Conservation (phyloP, 1,284 basidiomycete species). For the Vanrija sp. region DNA sequence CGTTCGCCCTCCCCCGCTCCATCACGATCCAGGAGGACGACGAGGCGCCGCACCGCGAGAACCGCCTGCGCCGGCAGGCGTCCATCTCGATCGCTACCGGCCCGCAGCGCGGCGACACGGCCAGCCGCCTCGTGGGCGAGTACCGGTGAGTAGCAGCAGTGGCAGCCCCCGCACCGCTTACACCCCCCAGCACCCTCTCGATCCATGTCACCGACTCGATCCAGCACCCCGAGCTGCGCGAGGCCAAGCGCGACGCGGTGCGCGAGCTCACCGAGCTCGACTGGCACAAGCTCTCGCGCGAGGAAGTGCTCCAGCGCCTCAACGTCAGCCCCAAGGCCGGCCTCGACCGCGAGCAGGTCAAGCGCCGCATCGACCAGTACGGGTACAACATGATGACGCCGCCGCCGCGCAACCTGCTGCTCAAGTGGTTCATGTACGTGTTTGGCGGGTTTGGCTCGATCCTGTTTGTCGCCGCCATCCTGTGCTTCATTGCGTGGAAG, state of each 20-base stretch:
- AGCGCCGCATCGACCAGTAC: slow-evolving; percentile 50
- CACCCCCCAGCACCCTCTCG: slow-evolving; percentile 35
- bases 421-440: slow-evolving; percentile 51
- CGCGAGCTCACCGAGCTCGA: slow-evolving; percentile 51
- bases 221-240: slow-evolving; percentile 5
- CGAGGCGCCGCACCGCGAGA: slow-evolving; percentile 12
- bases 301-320: slow-evolving; percentile 56
- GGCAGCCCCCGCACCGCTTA: background rate
- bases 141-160: slow-evolving; percentile 27
- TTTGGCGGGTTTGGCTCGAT: slow-evolving; percentile 59
- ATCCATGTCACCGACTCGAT: slow-evolving; percentile 44
- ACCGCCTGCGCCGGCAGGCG: slow-evolving; percentile 23
- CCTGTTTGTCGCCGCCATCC: slow-evolving; percentile 54
- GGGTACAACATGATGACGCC: slow-evolving; percentile 50
- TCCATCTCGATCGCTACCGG: slow-evolving; percentile 19
- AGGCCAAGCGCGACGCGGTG: slow-evolving; percentile 19
- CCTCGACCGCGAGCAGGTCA: slow-evolving; percentile 55
- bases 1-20: slow-evolving; percentile 13
- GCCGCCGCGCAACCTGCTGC: slow-evolving; percentile 42
- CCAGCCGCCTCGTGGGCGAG: slow-evolving; percentile 35
- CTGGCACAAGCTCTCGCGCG: slow-evolving; percentile 55
- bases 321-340: slow-evolving; percentile 54
- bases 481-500: slow-evolving; percentile 53
- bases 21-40: slow-evolving; percentile 26
- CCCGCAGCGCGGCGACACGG: slow-evolving; percentile 21